Base-by-base conservation (phyloP, 805 yeast genomes). In the Debaryomyces hansenii region DNA sequence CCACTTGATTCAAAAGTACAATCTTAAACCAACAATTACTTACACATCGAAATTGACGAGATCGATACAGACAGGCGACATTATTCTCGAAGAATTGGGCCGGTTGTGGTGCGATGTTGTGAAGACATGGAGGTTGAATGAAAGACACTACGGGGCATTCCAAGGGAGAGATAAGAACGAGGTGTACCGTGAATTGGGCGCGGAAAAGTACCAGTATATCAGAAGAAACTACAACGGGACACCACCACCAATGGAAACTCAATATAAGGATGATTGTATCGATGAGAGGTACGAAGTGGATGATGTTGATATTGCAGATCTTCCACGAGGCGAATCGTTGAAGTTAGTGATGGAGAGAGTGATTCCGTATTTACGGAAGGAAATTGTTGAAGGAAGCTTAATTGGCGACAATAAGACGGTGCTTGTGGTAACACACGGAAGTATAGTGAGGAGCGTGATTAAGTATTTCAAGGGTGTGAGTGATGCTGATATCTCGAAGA, bases 51-150 rank as follows among this genome's bases (percentile, higher is more conserved):
- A 70, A 56, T 60, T 72, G 29, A 62, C 66, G 27, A 54, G 78
- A 46, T 63, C 72, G 12, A 70, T 72, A 40, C 66, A 71, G 48
- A 70, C 77, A 5, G 78, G 77, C 7, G 58, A 66, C 29, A 63
- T 67, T 16, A 69, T 72, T 15, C 52, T 72, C 27, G 63, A 66
- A 34, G 54, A 58, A 24, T 44, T 72, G 33, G 54, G 58, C 32
- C 56, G 67, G 40, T 48, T 65, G 39, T 71, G 72, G 68, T 53
- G 70, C 20, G 74, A 71, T 47, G 69, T 66, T 46, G 47, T 57
- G 41, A 70, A 70, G 51, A 56, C 61, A 15, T 72, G 78, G 78
- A 62, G 70, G 41, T 59, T 72, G 42, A 72, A 72, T 49, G 78
- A 72, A 49, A 58, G 78, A 20, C 78, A 72, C 54, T 72, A 72